These are phyloP conservation scores for Candida michaelii DNA, from an alignment of 805 yeast genomes.

Conservation along the genomic window DNA sequence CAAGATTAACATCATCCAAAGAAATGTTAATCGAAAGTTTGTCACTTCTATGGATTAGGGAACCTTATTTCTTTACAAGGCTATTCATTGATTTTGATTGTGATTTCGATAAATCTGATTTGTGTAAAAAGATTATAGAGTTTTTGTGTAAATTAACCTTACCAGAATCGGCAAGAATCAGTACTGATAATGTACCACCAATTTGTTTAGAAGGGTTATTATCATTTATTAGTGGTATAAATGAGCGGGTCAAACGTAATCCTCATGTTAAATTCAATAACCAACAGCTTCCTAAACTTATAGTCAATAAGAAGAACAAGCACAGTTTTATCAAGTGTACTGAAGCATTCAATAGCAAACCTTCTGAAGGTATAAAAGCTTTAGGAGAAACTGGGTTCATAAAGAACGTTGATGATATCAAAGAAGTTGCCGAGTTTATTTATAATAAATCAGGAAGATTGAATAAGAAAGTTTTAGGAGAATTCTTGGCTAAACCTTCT, in stretches of 20 bases:
- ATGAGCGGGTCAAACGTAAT: slow-evolving; percentile 44
- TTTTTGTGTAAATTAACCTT: slow-evolving; percentile 74
- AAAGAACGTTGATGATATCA: slow-evolving; percentile 41
- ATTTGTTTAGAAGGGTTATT: slow-evolving; percentile 86
- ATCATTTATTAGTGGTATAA: slow-evolving; percentile 63
- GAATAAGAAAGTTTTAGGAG: slow-evolving; percentile 87
- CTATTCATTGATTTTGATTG: slow-evolving; percentile 86
- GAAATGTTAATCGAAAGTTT: slow-evolving; percentile 84
- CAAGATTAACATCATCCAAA: slow-evolving; percentile 37
- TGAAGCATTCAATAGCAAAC: slow-evolving; percentile 71
- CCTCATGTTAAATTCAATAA: slow-evolving; percentile 9
- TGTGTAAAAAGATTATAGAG: slow-evolving; percentile 65
- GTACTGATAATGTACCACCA: slow-evolving; percentile 90
- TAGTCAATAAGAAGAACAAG: slow-evolving; percentile 54
- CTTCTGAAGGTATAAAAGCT: slow-evolving; percentile 69
- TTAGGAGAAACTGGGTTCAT: slow-evolving; percentile 69
- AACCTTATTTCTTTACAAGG: slow-evolving; percentile 73
- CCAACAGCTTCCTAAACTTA: slow-evolving; percentile 27
- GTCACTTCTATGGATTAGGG: slow-evolving; percentile 77
- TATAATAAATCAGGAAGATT: slow-evolving; percentile 76
- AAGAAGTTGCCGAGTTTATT: slow-evolving; percentile 73
- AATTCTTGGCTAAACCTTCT: slow-evolving; percentile 73
- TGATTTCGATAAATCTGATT: slow-evolving; percentile 80
- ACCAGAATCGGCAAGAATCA: slow-evolving; percentile 77
- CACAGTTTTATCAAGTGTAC: slow-evolving; percentile 77